Base-by-base conservation (phyloP, 176 grass and related monocot species). In the Olyra latifolia region DNA sequence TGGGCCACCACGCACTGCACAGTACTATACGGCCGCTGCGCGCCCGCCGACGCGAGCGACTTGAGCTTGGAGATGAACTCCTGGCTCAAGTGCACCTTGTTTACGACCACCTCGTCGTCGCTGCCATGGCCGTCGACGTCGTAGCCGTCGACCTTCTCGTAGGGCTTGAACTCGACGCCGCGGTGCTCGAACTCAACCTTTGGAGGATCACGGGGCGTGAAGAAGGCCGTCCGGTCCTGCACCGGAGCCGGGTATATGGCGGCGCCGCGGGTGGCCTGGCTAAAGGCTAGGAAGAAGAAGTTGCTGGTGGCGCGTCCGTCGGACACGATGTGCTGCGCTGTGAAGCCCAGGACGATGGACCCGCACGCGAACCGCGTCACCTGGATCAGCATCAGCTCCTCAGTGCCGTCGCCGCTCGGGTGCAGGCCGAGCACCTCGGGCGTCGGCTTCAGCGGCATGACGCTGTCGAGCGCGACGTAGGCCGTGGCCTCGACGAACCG, bases 191-290 rank as follows among this genome's bases (percentile, higher is more conserved):
- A 74, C 80, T 82, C 44, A 28, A 82, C 14, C 1, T 7, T 29
- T 9, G 58, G 80, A 14, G 69, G 45, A 9, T 62, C 69, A 5
- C 58, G 80, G 7, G 57, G 80, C 0, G 8, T 8, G 69, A 82
- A 82, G 80, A 82, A 73, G n/a, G 69, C 35, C 2, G n/a, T 20
- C 20, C 80, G 80, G n/a, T 74, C 80, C 29, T 63, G 80, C 14
- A 82, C 80, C 8, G 80, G 80, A 19, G 10, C 29, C 2, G 80
- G 80, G n/a, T 40, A 2, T n/a, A 82, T 8, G 14, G 69, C 44
- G 45, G 22, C 69, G 2, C 80, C 69, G 44, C 80, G 80, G 44
- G 80, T 82, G 69, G 80, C 80, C 80, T 82, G 80, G 69, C 80
- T 73, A 57, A 57, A 82, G 13, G 69, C 80, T 29, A 82, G 44